Evolutionary conservation across 345 rosid species (phyloP).

Genomic region (Limnanthes douglasii): DNA sequence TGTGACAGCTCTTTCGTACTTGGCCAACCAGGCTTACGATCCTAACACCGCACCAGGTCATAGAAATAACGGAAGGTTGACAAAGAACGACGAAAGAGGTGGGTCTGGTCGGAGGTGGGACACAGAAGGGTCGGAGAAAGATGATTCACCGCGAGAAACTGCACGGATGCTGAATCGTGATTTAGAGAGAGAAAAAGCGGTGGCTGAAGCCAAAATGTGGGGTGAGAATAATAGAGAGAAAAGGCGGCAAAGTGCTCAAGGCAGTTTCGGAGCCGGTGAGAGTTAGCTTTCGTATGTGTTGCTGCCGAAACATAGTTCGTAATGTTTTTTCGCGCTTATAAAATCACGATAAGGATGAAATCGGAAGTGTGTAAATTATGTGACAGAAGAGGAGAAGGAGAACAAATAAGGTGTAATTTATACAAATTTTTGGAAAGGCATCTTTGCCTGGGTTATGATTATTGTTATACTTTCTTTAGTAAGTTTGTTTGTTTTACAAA

Average conservation of each 20-base stretch:
- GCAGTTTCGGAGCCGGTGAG: too few species aligned
- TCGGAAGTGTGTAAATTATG: too few species aligned
- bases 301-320: too few species aligned
- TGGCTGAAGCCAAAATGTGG: conserved; percentile 98
- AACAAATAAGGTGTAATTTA: too few species aligned
- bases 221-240: conserved; percentile 91
- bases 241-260: conserved; percentile 58
- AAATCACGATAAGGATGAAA: too few species aligned
- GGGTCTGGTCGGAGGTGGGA: conserved; percentile 68
- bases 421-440: too few species aligned
- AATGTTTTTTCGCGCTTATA: too few species aligned
- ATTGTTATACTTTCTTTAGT: too few species aligned
- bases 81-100: conserved; percentile 54
- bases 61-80: conserved; percentile 45
- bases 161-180: conserved; percentile 52
- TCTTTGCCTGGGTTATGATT: too few species aligned
- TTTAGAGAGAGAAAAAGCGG: conserved; percentile 77
- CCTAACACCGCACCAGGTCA: conserved; percentile 37
- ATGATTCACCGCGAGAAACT: conserved; percentile 76
- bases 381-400: too few species aligned
- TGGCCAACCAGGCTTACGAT: conserved; percentile 77
- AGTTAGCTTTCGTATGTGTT: too few species aligned
- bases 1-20: conserved; percentile 84
- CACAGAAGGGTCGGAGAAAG: conserved; percentile 72
- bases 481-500: too few species aligned